These are phyloP conservation scores for Orbilia brochopaga DNA, from an alignment of 2,329 filamentous ascomycete genomes.

Conservation along the genomic window DNA sequence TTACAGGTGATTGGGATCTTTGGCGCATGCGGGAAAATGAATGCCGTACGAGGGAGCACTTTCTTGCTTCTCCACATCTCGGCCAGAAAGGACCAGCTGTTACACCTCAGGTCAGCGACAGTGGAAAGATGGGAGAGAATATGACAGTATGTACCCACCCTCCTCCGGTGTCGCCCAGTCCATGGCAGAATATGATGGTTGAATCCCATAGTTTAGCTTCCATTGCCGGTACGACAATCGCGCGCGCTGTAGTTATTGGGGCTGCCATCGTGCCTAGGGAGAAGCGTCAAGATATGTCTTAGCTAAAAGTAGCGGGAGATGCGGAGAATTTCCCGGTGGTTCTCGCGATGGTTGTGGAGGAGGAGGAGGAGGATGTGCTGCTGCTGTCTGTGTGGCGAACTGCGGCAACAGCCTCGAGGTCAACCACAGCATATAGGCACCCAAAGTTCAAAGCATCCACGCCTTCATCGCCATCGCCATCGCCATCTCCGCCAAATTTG, in stretches of 20 bases:
- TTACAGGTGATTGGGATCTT: slow-evolving; percentile 78
- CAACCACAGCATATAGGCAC: too few relatives aligned
- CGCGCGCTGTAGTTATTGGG: slow-evolving; percentile 19
- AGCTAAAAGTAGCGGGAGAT: not conserved
- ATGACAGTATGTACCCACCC: slow-evolving; percentile 64
- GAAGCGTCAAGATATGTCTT: not conserved
- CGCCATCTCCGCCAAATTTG: not conserved
- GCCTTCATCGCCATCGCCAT: not conserved
- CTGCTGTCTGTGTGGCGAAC: too few relatives aligned
- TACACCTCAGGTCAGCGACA: not conserved
- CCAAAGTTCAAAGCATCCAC: not conserved
- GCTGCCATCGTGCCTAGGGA: slow-evolving; percentile 10
- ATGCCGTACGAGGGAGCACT: slow-evolving; percentile 63
- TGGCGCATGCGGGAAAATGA: slow-evolving; percentile 91
- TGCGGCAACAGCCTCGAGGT: too few relatives aligned
- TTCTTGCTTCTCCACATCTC: slow-evolving; percentile 63
- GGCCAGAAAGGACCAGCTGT: slow-evolving; percentile 24
- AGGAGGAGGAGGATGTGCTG: too few relatives aligned
- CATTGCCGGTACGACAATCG: slow-evolving; percentile 28
- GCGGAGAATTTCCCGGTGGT: not conserved
- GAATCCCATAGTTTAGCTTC: slow-evolving; percentile 37
- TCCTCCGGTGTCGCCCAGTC: slow-evolving; percentile 80
- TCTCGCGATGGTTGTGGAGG: too few relatives aligned
- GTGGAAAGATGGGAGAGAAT: not conserved
- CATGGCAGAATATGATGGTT: slow-evolving; percentile 87